These are phyloP conservation scores for Magnaporthiopsis rhizophila DNA, from an alignment of 2,329 filamentous ascomycete genomes.

Conservation along the genomic window DNA sequence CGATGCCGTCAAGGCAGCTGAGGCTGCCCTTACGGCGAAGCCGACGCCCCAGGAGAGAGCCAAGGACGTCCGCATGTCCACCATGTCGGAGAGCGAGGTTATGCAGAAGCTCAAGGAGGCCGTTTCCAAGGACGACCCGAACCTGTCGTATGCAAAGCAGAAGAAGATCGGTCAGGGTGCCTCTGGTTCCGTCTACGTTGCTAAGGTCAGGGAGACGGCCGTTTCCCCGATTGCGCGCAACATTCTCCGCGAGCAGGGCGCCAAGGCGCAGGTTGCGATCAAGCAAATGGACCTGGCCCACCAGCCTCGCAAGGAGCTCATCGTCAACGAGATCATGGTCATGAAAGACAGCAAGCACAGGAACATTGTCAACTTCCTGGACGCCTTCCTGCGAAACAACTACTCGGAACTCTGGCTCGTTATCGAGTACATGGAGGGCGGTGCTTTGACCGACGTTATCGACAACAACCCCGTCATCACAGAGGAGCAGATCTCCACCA, in stretches of 20 bases:
- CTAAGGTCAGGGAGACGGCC: constrained; percentile 84
- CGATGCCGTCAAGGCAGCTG: constrained; percentile 79
- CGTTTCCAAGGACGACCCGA: constrained; percentile 90
- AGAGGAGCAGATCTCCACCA: constrained; percentile 95
- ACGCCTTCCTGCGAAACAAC: constrained; percentile 93
- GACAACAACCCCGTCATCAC: constrained; percentile 93
- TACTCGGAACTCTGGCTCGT: constrained; percentile 97
- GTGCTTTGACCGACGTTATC: constrained; percentile 94
- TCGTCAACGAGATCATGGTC: constrained; percentile 98
- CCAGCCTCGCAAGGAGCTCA: constrained; percentile 94
- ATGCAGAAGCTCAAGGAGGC: constrained; percentile 94
- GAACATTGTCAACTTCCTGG: constrained; percentile 98
- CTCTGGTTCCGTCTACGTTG: constrained; percentile 95
- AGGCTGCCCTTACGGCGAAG: constrained; percentile 81
- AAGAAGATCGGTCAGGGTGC: constrained; percentile 99
- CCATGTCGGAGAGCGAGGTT: constrained; percentile 93
- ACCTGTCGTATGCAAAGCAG: constrained; percentile 95
- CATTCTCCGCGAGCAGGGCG: constrained; percentile 70
- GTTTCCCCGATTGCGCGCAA: constrained; percentile 73
- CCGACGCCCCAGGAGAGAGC: constrained; percentile 62
- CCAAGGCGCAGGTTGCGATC: constrained; percentile 86
- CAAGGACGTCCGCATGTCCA: constrained; percentile 96
- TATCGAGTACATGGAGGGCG: constrained; percentile 99
- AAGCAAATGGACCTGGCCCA: constrained; percentile 99
- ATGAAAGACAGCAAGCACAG: constrained; percentile 99